Evolutionary conservation across 2,329 filamentous ascomycete genomes (phyloP).

Genomic region (Epichloe typhina): DNA sequence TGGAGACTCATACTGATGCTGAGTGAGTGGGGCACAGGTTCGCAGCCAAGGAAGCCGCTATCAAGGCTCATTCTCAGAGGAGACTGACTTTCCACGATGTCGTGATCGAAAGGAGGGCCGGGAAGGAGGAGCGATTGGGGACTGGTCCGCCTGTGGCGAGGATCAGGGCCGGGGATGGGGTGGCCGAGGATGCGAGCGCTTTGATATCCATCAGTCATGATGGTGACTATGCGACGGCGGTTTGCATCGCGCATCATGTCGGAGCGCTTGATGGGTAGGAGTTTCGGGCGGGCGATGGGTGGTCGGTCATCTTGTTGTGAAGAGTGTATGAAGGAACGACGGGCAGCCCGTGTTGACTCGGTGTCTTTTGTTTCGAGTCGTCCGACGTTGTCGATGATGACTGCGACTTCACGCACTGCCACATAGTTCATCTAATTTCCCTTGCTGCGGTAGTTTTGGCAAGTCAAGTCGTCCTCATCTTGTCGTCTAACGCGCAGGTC

Average conservation of each 20-base stretch:
- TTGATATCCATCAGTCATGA: conserved; percentile 80
- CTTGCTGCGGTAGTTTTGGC: too few relatives aligned
- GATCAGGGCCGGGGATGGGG: conserved; percentile 19
- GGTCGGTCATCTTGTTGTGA: not conserved
- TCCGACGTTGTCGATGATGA: too few relatives aligned
- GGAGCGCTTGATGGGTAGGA: not conserved
- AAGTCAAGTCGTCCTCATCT: too few relatives aligned
- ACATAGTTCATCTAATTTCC: too few relatives aligned
- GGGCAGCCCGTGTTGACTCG: too few relatives aligned
- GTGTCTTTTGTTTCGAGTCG: too few relatives aligned
- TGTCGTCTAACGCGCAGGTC: too few relatives aligned
- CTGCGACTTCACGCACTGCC: too few relatives aligned
- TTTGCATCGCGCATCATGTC: conserved; percentile 39
- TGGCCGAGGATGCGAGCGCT: conserved; percentile 38
- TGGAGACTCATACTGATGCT: too few relatives aligned
- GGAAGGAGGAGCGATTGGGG: conserved; percentile 15
- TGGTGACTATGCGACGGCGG: conserved; percentile 63
- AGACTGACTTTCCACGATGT: conserved; percentile 51
- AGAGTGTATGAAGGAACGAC: too few relatives aligned
- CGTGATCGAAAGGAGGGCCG: conserved; percentile 23
- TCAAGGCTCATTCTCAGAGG: conserved; percentile 55
- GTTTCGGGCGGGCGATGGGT: not conserved
- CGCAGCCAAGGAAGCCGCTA: conserved; percentile 62
- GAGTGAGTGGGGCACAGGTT: conserved; percentile 29
- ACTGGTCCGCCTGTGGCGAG: conserved; percentile 32